Conservation (phyloP, 108 stramenopile genomes). For the Nitzschia sp. region DNA sequence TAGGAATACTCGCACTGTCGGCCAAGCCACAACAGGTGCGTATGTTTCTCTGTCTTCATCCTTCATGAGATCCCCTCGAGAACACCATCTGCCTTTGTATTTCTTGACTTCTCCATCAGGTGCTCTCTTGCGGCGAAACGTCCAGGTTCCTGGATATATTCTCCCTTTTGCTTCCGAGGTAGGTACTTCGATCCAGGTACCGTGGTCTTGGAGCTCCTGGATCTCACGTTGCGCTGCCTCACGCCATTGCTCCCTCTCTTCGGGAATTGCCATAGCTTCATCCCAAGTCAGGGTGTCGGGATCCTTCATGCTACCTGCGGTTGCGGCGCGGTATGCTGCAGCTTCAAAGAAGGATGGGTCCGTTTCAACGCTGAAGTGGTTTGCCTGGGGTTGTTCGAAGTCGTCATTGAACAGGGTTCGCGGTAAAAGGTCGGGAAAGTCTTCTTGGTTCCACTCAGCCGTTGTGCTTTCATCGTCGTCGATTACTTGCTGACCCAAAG, state of each 20-base stretch:
- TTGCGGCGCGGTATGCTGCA: background rate
- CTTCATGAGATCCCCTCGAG: too few relatives aligned
- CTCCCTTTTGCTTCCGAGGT: background rate
- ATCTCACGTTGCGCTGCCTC: background rate
- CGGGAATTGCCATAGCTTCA: conserved; percentile 20
- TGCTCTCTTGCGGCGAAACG: conserved; percentile 45
- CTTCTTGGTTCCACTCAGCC: too few relatives aligned
- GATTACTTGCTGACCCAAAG: too few relatives aligned
- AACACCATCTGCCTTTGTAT: conserved; percentile 49
- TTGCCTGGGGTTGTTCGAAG: too few relatives aligned
- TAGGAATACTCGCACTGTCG: background rate
- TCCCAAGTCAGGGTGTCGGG: conserved; percentile 32
- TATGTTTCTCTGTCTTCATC: too few relatives aligned
- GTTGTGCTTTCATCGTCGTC: too few relatives aligned
- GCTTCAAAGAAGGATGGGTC: too few relatives aligned
- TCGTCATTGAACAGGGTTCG: too few relatives aligned
- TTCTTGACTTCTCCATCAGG: conserved; percentile 52
- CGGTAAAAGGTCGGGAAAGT: too few relatives aligned
- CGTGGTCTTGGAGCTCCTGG: background rate
- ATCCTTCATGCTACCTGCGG: conserved; percentile 1
- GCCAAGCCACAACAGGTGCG: too few relatives aligned
- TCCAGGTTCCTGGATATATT: conserved; percentile 46
- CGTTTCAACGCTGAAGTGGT: too few relatives aligned
- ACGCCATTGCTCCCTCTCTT: conserved; percentile 6
- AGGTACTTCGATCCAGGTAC: conserved; percentile 26